Conservation (phyloP, 768 basidiomycete species). For the Tephrocybe rancida region DNA sequence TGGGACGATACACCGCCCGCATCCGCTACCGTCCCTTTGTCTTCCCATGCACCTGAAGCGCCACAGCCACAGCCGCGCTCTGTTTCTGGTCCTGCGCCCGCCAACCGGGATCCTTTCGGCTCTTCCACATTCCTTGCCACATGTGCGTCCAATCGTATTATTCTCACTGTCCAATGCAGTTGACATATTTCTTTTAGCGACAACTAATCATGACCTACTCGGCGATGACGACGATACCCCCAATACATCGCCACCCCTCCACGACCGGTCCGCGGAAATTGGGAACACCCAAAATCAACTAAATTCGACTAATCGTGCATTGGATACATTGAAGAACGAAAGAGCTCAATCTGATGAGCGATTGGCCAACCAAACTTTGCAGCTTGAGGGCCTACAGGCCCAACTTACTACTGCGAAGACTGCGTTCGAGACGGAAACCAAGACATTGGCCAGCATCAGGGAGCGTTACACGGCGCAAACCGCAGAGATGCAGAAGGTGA, state of each 20-base stretch:
- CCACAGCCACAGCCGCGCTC: conserved; percentile 25
- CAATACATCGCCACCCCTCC: conserved; percentile 50
- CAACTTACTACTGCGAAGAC: conserved; percentile 84
- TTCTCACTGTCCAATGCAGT: background rate
- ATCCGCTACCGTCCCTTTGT: conserved; percentile 44
- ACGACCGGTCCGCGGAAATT: conserved; percentile 82
- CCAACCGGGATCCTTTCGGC: conserved; percentile 54
- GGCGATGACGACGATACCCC: conserved; percentile 72
- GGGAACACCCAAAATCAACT: conserved; percentile 88
- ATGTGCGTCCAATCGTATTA: conserved; percentile 24
- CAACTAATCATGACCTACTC: conserved; percentile 55
- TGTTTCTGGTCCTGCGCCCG: conserved; percentile 20
- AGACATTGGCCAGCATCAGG: conserved; percentile 63
- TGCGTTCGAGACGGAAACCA: conserved; percentile 84
- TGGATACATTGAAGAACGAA: conserved; percentile 67
- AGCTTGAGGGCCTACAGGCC: conserved; percentile 79
- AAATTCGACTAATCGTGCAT: conserved; percentile 72
- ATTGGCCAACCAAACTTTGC: conserved; percentile 66
- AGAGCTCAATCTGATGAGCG: conserved; percentile 65
- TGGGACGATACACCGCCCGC: conserved; percentile 60
- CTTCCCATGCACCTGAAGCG: conserved; percentile 33
- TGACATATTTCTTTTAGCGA: conserved; percentile 10
- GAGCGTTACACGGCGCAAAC: conserved; percentile 71
- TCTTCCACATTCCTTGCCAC: conserved; percentile 29
- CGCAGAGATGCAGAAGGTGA: conserved; percentile 68